Base-by-base conservation (phyloP, 2,329 filamentous ascomycete genomes). In the Penicillium sp. region DNA sequence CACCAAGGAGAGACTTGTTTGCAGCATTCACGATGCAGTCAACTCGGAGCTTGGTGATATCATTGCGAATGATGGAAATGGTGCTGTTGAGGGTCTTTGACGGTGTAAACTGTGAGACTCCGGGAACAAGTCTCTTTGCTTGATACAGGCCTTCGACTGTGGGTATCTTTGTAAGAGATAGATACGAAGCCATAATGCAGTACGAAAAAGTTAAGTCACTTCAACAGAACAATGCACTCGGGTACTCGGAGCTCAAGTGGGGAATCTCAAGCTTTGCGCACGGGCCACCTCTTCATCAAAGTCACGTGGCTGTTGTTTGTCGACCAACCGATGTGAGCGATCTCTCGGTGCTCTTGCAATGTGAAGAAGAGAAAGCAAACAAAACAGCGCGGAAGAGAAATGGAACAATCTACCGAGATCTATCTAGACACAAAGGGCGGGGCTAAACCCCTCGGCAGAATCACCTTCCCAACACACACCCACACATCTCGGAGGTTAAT, bases 11-110 rank as follows among this genome's bases (percentile, higher is more conserved):
- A 1, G 81, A 82, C 9, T 75, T 76, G 72, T 97, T 97, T 43
- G 94, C 93, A 1, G 94, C 93, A 71, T 97, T 97, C 71, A 97
- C 92, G 63, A 97, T 94, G 60, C 89, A 88, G 67, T 92, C 90
- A 43, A 92, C 82, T 31, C 81, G 71, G 4, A 97, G 83, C 13
- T 80, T 86, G 13, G 92, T 97, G 72, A 97, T 95, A 72, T 96
- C 91, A 63, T 85, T 84, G 53, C 84, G 83, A 61, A 91, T 81
- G 36, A 93, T 77, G 43, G 83, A 84, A 65, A 97, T 81, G n/a
- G 55, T 70, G 39, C 72, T 62, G 47, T 74, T 74, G 40, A 89
- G 77, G 9, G 73, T 63, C 52, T 80, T 71, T n/a, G 81, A 84
- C 7, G 78, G 73, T 18, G 70, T 62, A 72, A 69, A 61, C 62